These are phyloP conservation scores for Rhizopus sp. DNA, from an alignment of 371 early-diverging fungal species.

Conservation along the genomic window DNA sequence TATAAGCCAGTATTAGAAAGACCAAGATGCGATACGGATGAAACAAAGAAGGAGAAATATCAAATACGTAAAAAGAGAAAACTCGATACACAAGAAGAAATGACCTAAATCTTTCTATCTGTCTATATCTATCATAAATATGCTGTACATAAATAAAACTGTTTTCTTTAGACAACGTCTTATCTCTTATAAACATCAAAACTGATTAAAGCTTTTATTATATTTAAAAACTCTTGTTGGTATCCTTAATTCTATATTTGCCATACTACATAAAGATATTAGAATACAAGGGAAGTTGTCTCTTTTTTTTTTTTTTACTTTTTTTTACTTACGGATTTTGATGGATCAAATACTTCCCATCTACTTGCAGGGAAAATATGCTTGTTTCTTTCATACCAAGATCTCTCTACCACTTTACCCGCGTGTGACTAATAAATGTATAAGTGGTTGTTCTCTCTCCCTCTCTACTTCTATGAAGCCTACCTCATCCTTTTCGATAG, in stretches of 20 bases:
- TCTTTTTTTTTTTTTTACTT: too few species aligned
- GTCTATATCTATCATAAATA: neutral
- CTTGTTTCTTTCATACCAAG: constrained; percentile 96
- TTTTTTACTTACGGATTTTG: constrained; percentile 61
- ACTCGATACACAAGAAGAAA: constrained; percentile 14
- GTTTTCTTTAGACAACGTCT: constrained; percentile 6
- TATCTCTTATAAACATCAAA: constrained; percentile 12
- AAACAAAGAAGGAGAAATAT: constrained; percentile 48
- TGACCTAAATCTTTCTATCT: neutral
- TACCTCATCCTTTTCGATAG: constrained; percentile 86
- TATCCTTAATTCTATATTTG: constrained; percentile 54
- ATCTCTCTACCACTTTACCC: constrained; percentile 91
- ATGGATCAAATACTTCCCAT: constrained; percentile 94
- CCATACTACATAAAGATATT: constrained; percentile 61
- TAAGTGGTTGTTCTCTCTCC: neutral
- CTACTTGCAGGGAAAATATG: constrained; percentile 95
- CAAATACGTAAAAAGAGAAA: constrained; percentile 41
- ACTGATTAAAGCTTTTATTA: too few species aligned
- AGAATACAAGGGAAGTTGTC: constrained; percentile 1
- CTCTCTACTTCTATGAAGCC: neutral
- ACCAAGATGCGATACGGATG: constrained; percentile 46
- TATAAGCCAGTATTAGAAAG: constrained; percentile 36
- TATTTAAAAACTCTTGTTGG: neutral
- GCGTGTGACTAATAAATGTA: constrained; percentile 75
- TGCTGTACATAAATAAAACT: neutral